Evolutionary conservation across 495 filamentous ascomycete genomes (phyloP).

Genomic region (Daldinia concentrica): DNA sequence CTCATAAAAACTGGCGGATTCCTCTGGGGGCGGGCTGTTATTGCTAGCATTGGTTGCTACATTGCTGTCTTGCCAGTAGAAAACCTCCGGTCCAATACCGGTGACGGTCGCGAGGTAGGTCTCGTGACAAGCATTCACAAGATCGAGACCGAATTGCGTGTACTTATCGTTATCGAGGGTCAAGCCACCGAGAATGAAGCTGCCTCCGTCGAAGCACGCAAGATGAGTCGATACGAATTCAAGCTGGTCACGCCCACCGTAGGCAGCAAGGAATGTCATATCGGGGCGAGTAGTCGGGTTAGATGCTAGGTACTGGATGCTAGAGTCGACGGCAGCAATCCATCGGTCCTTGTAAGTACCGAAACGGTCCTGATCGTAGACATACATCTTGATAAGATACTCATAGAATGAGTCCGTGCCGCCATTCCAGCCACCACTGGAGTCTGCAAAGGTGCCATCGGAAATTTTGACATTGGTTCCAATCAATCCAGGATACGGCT

Average conservation of each 20-base stretch:
- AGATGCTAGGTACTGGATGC: slow-evolving; percentile 75
- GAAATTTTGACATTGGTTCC: slow-evolving; percentile 72
- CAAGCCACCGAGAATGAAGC: slow-evolving; percentile 85
- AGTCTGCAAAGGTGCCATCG: slow-evolving; percentile 73
- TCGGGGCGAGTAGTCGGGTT: slow-evolving; percentile 75
- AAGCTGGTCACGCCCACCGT: slow-evolving; percentile 55
- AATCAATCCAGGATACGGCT: slow-evolving; percentile 82
- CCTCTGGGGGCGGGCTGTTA: slow-evolving; percentile 53
- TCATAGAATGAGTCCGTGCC: slow-evolving; percentile 89
- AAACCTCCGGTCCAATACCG: slow-evolving; percentile 81
- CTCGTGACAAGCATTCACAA: slow-evolving; percentile 77
- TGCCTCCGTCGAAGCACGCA: slow-evolving; percentile 87
- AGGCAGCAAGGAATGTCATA: slow-evolving; percentile 77
- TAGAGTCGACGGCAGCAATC: slow-evolving; percentile 79
- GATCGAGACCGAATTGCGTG: slow-evolving; percentile 75
- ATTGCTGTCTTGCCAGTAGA: slow-evolving; percentile 69
- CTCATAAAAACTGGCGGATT: slow-evolving; percentile 67
- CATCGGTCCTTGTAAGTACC: slow-evolving; percentile 74
- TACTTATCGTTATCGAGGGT: slow-evolving; percentile 71
- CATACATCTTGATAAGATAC: slow-evolving; percentile 93
- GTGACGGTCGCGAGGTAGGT: slow-evolving; percentile 76
- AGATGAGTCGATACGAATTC: slow-evolving; percentile 69
- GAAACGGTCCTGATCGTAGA: slow-evolving; percentile 78
- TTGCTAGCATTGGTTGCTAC: slow-evolving; percentile 50
- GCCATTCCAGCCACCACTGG: slow-evolving; percentile 79